Percentiles rank a stretch among this genome's conserved stretches.
Evolutionary conservation across 768 basidiomycete genomes (phyloP).

Genomic region (Mycena amicta): DNA sequence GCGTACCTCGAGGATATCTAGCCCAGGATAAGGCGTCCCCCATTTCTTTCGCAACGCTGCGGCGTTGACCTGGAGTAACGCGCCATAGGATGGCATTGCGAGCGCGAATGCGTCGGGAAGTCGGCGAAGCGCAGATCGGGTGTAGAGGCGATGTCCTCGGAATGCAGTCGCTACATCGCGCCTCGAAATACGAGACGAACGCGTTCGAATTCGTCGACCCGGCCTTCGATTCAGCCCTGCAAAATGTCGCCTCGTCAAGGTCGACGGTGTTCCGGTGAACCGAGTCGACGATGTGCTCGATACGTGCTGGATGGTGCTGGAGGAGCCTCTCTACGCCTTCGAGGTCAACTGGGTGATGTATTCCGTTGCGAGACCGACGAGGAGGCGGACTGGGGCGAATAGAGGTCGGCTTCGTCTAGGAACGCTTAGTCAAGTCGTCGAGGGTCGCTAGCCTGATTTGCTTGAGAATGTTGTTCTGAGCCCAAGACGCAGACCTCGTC

Average conservation of each 20-base stretch:
- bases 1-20: conserved; percentile 72
- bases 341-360: conserved; percentile 84
- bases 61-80: conserved; percentile 90
- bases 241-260: conserved; percentile 80
- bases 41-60: conserved; percentile 93
- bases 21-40: conserved; percentile 79
- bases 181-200: conserved; percentile 80
- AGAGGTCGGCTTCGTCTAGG: conserved; percentile 66
- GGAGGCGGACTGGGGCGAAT: conserved; percentile 69
- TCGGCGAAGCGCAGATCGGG: conserved; percentile 60
- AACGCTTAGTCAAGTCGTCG: conserved; percentile 59
- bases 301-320: conserved; percentile 42
- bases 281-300: conserved; percentile 92
- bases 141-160: conserved; percentile 88
- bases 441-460: conserved; percentile 53
- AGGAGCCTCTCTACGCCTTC: conserved; percentile 58
- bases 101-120: conserved; percentile 60
- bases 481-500: conserved; percentile 75
- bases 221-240: conserved; percentile 54
- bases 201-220: conserved; percentile 40
- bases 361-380: conserved; percentile 94
- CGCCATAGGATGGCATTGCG: conserved; percentile 83
- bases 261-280: conserved; percentile 97
- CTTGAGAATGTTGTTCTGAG: conserved; percentile 19
- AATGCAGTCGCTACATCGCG: conserved; percentile 76